These are phyloP conservation scores for Paraphoma sp. DNA, from an alignment of 2,329 filamentous ascomycete species.

Conservation along the genomic window DNA sequence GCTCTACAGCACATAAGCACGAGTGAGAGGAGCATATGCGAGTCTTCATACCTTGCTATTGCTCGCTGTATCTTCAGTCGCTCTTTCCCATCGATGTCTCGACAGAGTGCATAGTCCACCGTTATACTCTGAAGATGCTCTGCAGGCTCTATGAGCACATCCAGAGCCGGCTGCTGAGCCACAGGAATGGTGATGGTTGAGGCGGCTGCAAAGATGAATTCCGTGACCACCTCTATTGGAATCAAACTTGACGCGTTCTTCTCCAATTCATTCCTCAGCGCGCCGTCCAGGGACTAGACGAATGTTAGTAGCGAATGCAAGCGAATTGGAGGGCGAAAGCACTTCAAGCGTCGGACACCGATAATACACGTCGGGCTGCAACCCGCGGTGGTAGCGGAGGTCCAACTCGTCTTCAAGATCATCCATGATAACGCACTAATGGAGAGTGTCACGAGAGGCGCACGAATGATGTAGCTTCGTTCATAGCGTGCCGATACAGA, in stretches of 20 bases:
- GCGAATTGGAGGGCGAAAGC: constrained; percentile 10
- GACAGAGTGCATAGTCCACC: constrained; percentile 36
- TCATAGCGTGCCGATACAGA: constrained; percentile 4
- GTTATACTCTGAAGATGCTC: constrained; percentile 36
- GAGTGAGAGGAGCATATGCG: not conserved
- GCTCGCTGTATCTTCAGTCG: constrained; percentile 37
- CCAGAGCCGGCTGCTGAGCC: constrained; percentile 32
- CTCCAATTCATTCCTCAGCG: constrained; percentile 36
- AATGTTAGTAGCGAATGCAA: constrained; percentile 18
- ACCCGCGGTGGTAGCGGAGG: constrained; percentile 35
- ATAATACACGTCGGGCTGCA: constrained; percentile 43
- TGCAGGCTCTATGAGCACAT: constrained; percentile 34
- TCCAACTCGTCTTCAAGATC: constrained; percentile 41
- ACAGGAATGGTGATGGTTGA: constrained; percentile 42
- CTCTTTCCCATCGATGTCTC: constrained; percentile 32
- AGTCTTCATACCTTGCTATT: constrained; percentile 29
- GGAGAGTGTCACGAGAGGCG: not conserved
- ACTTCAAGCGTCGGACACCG: constrained; percentile 37
- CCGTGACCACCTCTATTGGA: constrained; percentile 38
- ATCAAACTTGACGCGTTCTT: constrained; percentile 37
- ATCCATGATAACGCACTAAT: constrained; percentile 25
- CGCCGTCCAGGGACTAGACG: constrained; percentile 35
- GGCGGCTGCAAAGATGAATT: constrained; percentile 36
- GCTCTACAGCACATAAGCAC: constrained; percentile 19
- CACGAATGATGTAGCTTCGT: constrained; percentile 1